These are phyloP conservation scores for Phialophora tarda DNA, from an alignment of 2,329 filamentous ascomycete genomes.

Conservation along the genomic window DNA sequence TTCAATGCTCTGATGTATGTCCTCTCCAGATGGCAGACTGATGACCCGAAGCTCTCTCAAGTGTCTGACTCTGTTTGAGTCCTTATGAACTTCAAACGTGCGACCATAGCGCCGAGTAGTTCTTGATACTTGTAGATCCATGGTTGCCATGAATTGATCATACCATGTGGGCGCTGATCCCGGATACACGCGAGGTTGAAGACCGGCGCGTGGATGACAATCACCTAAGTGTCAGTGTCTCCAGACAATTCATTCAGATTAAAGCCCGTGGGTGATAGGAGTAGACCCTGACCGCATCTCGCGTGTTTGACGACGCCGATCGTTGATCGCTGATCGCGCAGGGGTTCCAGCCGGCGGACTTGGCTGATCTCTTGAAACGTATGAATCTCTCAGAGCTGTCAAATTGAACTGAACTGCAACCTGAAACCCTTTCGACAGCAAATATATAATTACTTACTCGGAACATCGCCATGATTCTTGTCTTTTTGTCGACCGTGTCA, in stretches of 20 bases:
- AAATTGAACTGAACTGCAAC: no score
- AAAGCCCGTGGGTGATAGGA: not conserved
- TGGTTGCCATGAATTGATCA: no score
- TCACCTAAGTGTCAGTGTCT: not conserved
- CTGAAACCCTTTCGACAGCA: not conserved
- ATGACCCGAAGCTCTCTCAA: not conserved
- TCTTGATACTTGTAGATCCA: no score
- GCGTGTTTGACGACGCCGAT: slow-evolving; percentile 3
- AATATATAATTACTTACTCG: not conserved
- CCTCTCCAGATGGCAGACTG: not conserved
- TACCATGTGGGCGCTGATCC: no score
- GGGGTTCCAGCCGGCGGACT: no score
- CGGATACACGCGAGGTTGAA: no score
- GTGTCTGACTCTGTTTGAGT: not conserved
- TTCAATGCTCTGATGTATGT: not conserved
- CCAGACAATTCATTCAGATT: not conserved
- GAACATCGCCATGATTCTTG: not conserved
- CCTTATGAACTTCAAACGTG: not conserved
- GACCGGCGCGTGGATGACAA: no score
- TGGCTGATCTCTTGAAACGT: no score
- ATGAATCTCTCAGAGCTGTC: no score
- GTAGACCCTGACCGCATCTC: not conserved
- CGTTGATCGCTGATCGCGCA: not conserved
- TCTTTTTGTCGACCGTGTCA: not conserved
- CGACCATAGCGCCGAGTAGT: no score